phyloP scores from a whole-genome alignment of 805 yeast species.

The Starmerella cellae region DNA sequence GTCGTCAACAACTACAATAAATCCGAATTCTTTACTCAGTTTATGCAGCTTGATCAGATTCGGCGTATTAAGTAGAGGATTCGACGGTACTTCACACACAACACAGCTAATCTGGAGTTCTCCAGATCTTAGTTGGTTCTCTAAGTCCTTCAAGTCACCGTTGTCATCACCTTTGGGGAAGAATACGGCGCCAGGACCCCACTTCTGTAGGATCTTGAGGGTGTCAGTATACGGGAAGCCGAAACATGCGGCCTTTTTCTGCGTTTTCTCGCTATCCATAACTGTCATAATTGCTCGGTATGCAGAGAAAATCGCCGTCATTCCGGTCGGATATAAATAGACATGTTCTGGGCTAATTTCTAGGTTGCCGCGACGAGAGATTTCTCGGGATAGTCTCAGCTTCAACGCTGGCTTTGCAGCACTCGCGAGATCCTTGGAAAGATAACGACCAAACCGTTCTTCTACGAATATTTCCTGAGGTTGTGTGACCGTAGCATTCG shows the following conservation, averaged over 20 bases:
- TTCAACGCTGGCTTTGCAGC: conserved; percentile 66
- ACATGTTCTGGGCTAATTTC: conserved; percentile 29
- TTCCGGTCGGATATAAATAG: conserved; percentile 76
- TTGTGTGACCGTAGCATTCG: conserved; percentile 24
- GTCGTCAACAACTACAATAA: conserved; percentile 81
- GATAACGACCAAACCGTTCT: conserved; percentile 78
- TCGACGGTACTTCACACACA: conserved; percentile 89
- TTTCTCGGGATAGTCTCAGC: conserved; percentile 40
- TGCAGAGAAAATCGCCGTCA: conserved; percentile 80
- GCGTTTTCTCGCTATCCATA: conserved; percentile 14
- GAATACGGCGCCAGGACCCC: conserved; percentile 84
- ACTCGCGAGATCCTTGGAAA: conserved; percentile 60
- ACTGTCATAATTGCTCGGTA: conserved; percentile 35
- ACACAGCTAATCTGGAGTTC: conserved; percentile 53
- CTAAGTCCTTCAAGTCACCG: conserved; percentile 47
- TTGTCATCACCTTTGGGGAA: conserved; percentile 68
- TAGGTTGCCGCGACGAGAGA: conserved; percentile 8
- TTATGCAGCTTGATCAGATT: conserved; percentile 50
- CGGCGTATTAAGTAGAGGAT: conserved; percentile 82
- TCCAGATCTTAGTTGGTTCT: conserved; percentile 45
- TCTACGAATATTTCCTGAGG: conserved; percentile 46
- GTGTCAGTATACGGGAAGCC: conserved; percentile 97
- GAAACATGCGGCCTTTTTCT: conserved; percentile 65
- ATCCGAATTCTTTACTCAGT: conserved; percentile 55
- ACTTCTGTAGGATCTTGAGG: conserved; percentile 66